phyloP scores from a whole-genome alignment of 2,329 filamentous ascomycete species.

The Beauveria caledonica region DNA sequence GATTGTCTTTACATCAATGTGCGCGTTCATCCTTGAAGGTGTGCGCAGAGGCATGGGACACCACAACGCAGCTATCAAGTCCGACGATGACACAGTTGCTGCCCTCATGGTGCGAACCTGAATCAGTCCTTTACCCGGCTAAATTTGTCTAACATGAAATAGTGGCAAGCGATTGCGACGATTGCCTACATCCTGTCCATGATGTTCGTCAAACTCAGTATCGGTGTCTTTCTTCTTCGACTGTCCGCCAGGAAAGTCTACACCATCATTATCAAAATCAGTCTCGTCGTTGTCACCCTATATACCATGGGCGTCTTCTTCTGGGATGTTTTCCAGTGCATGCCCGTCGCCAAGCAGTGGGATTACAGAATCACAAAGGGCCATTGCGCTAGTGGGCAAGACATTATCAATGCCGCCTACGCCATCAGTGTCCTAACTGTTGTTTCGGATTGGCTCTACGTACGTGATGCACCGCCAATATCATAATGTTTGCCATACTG shows the following conservation, averaged over 20 bases:
- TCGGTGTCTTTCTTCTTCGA: conserved; percentile 43
- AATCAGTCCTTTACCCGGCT: background rate
- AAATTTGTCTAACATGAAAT: background rate
- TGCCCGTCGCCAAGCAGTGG: conserved; percentile 43
- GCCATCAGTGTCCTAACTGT: conserved; percentile 44
- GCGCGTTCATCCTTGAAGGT: conserved; percentile 36
- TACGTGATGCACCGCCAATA: conserved; percentile 19
- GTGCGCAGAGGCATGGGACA: conserved; percentile 35
- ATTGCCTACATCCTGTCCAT: conserved; percentile 44
- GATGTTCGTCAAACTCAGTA: conserved; percentile 50
- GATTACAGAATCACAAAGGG: conserved; percentile 38
- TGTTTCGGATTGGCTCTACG: conserved; percentile 46
- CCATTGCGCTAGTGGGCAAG: conserved; percentile 34
- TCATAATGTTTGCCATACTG: background rate
- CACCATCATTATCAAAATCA: conserved; percentile 37
- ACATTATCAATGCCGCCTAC: conserved; percentile 41
- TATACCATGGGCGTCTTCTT: conserved; percentile 42
- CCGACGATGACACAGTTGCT: conserved; percentile 31
- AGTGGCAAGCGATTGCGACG: conserved; percentile 45
- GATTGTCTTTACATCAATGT: conserved; percentile 39
- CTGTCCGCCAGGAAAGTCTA: conserved; percentile 39
- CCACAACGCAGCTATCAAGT: conserved; percentile 37
- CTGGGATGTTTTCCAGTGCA: conserved; percentile 45
- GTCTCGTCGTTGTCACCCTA: conserved; percentile 36
- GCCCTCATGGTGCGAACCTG: conserved; percentile 35